Base-by-base conservation (phyloP, 2,329 filamentous ascomycete species). In the Mariannaea elegans region DNA sequence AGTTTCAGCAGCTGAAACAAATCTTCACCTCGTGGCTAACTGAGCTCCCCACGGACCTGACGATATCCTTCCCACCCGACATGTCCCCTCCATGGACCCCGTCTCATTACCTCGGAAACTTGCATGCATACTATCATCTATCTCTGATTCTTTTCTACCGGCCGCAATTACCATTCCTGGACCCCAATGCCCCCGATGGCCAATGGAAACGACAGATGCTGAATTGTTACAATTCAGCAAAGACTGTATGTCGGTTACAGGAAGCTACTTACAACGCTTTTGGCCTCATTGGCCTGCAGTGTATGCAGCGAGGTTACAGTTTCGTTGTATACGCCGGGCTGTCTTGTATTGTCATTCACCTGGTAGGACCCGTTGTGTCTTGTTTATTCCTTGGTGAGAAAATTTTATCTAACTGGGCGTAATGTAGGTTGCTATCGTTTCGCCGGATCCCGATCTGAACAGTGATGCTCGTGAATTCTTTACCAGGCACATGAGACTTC, bases 271-370 rank as follows among this genome's bases (percentile, higher is more conserved):
- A 97, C 59, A 84, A 90, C 53, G 85, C 86, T 0, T 97, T 89
- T 74, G 92, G 93, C 3, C 80, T 97, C 61, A 86, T 86, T 14
- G 94, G 94, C 1, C 81, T 98, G 14, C 84, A 95, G 68, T 96
- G 90, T 77, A 97, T 97, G 94, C 90, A 94, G 71, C 86, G 94
- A 66, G 94, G 94, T 36, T 93, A 97, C 73, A 97, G 94, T 76
- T 98, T 97, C 71, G 93, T 92, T 6, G 93, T 98, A n/a, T 98
- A 98, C 72, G 88, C 90, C 56, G 88, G 97, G 23, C 80, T 98
- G 44, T 95, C 93, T 1, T 97, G 94, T 79, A 94, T 94, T 21
- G 94, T 97, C 77, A 84, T 98, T 54, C 94, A 98, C 76, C 78
- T 98, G 77, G 94, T 97, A 82, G 77, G 92, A 13, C 24, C 16